These are phyloP conservation scores for Phytophthora sp. DNA, from an alignment of 352 stramenopile species.

Conservation along the genomic window DNA sequence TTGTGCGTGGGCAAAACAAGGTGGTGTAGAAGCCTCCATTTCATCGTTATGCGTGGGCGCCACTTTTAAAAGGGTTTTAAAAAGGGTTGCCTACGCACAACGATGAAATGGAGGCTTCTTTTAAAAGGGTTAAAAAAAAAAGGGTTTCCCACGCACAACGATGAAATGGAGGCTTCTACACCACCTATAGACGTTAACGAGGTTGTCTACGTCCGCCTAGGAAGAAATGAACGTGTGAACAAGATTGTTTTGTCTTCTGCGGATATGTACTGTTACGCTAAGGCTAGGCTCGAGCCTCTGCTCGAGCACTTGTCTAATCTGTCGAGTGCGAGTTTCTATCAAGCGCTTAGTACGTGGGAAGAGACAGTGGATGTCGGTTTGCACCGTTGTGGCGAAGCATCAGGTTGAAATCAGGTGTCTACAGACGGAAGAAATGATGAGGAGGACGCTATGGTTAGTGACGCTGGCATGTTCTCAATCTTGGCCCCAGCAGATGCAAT, in stretches of 20 bases:
- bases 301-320: slow-evolving; percentile 15
- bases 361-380: slow-evolving; percentile 14
- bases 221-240: slow-evolving; percentile 11
- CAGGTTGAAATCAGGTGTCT: no score
- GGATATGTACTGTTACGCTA: slow-evolving; percentile 14
- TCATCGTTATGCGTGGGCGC: no score
- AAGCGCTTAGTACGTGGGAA: slow-evolving; percentile 4
- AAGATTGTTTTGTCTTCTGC: slow-evolving; percentile 11
- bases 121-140: no score
- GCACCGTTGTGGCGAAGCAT: background rate
- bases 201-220: slow-evolving; percentile 14
- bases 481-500: slow-evolving; percentile 10
- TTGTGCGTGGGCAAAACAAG: no score
- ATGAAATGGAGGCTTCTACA: no score
- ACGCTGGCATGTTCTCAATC: background rate
- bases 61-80: no score
- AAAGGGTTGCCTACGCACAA: no score
- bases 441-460: background rate
- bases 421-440: no score
- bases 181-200: background rate
- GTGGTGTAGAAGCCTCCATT: no score
- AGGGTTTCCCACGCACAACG: no score
- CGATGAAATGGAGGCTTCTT: no score
- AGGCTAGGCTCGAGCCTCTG: background rate
- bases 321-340: slow-evolving; percentile 9